Base-by-base conservation (phyloP, 2,329 filamentous ascomycete genomes). In the Truncatella angustata region DNA sequence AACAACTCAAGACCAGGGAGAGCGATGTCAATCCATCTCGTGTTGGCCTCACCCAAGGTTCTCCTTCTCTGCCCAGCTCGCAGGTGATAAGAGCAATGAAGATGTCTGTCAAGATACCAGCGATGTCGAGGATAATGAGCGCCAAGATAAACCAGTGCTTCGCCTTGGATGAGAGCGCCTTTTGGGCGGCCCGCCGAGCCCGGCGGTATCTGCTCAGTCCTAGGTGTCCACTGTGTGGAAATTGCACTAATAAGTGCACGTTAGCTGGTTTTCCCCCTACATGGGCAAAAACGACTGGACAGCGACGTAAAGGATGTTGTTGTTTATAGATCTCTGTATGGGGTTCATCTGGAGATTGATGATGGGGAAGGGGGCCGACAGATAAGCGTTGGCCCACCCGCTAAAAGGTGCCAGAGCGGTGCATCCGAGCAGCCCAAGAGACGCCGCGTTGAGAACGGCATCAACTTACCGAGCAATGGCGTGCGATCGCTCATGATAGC, bases 1-100 rank as follows among this genome's bases (percentile, higher is more conserved):
- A 61, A 58, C 76, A 81, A 51, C 81, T 86, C 62, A 88, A 83
- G 2, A 80, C 70, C 40, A 88, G 66, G 5, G 82, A 79, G 30
- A 79, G 67, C 3, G 75, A 69, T 11, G 76, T 76, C 36, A 88
- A 68, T 0, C 37, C 59, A n/a, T 64, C 56, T 14, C 66, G 65
- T 30, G 73, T 63, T 1, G 59, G 53, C 7, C 59, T 55, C 5
- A 77, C 74, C 75, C 77, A 79, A 0, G 63, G 56, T 58, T 73
- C 69, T 45, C 71, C 58, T 28, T 66, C 55, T 34, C 66, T 63
- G 42, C 71, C 66, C 57, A 70, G 68, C 58, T 79, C 75, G 64
- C 77, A 79, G 14, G 75, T 72, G 51, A 78, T 71, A 14, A 79
- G 67, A 23, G 74, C 70, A 52, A 79, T 69, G 54, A 79, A 74